phyloP scores from a whole-genome alignment of 805 yeast genomes.

The Ogataea dorogensis region DNA sequence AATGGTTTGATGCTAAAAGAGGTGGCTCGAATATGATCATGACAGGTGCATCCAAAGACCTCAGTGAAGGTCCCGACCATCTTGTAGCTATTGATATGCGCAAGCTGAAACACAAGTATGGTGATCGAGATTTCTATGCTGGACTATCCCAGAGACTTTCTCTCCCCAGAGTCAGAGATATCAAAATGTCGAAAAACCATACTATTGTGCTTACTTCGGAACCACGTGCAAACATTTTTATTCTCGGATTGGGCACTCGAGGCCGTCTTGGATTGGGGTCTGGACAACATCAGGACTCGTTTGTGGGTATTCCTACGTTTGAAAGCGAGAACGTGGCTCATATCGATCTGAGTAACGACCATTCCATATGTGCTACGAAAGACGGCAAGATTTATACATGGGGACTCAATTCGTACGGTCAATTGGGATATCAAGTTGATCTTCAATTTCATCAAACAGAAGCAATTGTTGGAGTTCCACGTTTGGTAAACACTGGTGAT shows the following conservation, averaged over 20 bases:
- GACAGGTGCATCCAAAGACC: constrained; percentile 48
- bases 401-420: constrained; percentile 74
- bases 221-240: constrained; percentile 43
- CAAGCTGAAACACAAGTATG: constrained; percentile 26
- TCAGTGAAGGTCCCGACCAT: constrained; percentile 12
- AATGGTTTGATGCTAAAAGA: constrained; percentile 26
- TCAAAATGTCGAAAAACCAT: constrained; percentile 64
- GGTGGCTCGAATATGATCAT: constrained; percentile 61
- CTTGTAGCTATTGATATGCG: constrained; percentile 18
- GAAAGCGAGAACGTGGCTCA: constrained; percentile 31
- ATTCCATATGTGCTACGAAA: constrained; percentile 56
- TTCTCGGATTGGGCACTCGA: constrained; percentile 66
- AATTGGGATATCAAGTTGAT: constrained; percentile 54
- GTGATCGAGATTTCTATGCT: constrained; percentile 19
- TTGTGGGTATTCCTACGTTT: constrained; percentile 41
- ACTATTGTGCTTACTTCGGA: constrained; percentile 57
- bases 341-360: constrained; percentile 62
- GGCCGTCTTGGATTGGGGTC: constrained; percentile 70
- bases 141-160: constrained; percentile 28
- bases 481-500: constrained; percentile 41
- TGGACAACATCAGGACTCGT: constrained; percentile 41
- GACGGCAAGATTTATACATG: constrained; percentile 63
- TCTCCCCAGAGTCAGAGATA: constrained; percentile 45
- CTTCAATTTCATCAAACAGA: constrained; percentile 26
- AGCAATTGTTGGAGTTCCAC: constrained; percentile 36